phyloP scores from a whole-genome alignment of 164 flowering plant species.

The Paratinospora sagittata region DNA sequence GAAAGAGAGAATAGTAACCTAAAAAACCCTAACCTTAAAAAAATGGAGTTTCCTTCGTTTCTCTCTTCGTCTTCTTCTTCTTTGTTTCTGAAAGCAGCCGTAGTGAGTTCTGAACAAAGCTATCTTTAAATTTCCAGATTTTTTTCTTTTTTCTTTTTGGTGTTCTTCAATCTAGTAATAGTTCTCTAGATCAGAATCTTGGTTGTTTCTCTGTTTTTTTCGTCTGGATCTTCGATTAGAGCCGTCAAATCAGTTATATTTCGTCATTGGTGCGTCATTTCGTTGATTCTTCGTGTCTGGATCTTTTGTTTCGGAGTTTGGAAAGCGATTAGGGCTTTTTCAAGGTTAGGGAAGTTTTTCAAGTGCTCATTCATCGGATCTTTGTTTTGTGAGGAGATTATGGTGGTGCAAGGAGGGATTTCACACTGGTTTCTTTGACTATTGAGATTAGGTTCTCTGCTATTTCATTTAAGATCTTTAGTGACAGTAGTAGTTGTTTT shows the following conservation, averaged over 20 bases:
- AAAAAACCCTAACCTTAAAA: slow-evolving; percentile 10
- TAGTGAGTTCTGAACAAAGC: no score
- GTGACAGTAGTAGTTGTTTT: not conserved
- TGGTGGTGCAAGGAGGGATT: not conserved
- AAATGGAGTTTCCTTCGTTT: slow-evolving; percentile 1
- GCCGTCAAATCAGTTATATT: not conserved
- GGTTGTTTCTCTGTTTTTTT: not conserved
- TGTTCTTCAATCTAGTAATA: not conserved
- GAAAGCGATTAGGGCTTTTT: not conserved
- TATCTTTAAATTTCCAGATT: no score
- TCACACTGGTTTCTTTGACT: not conserved
- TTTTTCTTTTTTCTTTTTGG: no score
- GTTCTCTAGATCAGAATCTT: not conserved
- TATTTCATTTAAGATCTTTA: not conserved
- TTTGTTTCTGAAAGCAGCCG: no score
- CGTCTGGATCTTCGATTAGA: not conserved
- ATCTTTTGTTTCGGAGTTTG: not conserved
- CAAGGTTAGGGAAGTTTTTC: not conserved
- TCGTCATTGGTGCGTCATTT: not conserved
- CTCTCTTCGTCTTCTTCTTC: slow-evolving; percentile 3
- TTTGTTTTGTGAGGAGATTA: not conserved
- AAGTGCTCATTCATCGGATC: not conserved
- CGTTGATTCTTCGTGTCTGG: not conserved
- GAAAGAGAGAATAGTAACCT: no score
- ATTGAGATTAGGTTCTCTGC: not conserved